Evolutionary conservation across 2,329 filamentous ascomycete genomes (phyloP), one percentile per base, ranked within the genome.

Genomic region (Knoxdaviesia capensis): DNA sequence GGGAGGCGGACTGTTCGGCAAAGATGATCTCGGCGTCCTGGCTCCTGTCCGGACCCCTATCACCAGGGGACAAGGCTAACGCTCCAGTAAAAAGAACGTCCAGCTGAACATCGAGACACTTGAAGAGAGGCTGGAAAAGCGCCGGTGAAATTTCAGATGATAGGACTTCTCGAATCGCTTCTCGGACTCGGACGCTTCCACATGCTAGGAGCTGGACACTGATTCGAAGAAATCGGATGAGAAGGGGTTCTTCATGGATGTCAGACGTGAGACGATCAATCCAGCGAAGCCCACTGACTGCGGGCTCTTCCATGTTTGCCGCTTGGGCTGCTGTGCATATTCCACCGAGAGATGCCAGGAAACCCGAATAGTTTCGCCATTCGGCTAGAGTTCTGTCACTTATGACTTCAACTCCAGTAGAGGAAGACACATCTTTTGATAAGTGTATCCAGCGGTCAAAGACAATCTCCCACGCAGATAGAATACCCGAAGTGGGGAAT

Each of bases 301-400:
- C 59, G 10, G 71, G 62, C 42, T 80, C 76, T 40, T 79, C 76
- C 5, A 73, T 52, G 7, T 66, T 59, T 41, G 65, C 59, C 40
- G 68, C 61, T 51, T 74, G 69, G 44, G 74, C 69, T 3, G 75
- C 69, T 6, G 71, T 71, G 53, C 77, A 81, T 42, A 75, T 68
- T 3, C 77, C 76, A 9, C 74, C 76, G 5, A 80, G 57, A 0
- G 77, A 78, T 5, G 75, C 75, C 7, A 81, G 61, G 47, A 81
- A 79, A 0, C 77, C 77, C 1, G 76, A 79, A 49, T 74, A 69
- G 47, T 80, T 81, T 34, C 77, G 67, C 77, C 77, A 81, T 50
- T 80, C 74, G 1, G 69, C 65, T 9, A 79, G 56, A 3, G 63
- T 61, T 45, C 58, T 66, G 47, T 78, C 74, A 34, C 74, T 66